Conservation (phyloP, 1,284 basidiomycete genomes). For the Cutaneotrichosporon curvatum region DNA sequence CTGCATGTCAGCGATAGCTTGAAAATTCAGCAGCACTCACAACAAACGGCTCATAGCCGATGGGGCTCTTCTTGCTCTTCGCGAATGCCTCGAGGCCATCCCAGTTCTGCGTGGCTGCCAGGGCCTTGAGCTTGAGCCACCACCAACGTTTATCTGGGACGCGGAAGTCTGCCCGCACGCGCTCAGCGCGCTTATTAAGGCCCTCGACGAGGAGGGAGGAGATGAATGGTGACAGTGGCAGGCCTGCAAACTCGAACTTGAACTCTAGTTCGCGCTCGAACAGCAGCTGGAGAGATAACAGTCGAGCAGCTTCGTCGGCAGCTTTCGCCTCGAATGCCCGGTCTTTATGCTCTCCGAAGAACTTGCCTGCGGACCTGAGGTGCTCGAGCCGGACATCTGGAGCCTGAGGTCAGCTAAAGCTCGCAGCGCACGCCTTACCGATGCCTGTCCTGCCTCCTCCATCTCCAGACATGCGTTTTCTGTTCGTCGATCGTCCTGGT, state of each 20-base stretch:
- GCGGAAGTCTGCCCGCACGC: constrained; percentile 75
- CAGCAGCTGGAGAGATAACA: constrained; percentile 73
- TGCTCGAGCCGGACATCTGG: constrained; percentile 61
- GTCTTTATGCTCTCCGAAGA: constrained; percentile 91
- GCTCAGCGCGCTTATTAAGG: constrained; percentile 77
- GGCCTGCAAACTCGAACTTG: constrained; percentile 66
- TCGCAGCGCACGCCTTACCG: constrained; percentile 46
- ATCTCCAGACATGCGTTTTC: constrained; percentile 82
- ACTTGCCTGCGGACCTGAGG: constrained; percentile 77
- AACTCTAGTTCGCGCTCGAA: constrained; percentile 79
- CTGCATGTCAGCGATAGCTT: constrained; percentile 14
- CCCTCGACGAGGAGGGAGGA: constrained; percentile 65
- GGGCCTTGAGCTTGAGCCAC: constrained; percentile 78
- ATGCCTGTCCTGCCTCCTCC: constrained; percentile 65
- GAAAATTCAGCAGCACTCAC: constrained; percentile 48
- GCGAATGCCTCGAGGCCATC: constrained; percentile 75
- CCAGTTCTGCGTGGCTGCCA: constrained; percentile 72
- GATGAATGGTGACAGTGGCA: constrained; percentile 78
- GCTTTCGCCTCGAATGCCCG: constrained; percentile 85
- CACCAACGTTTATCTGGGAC: constrained; percentile 92
- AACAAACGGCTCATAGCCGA: constrained; percentile 91
- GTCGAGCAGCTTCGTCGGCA: constrained; percentile 74
- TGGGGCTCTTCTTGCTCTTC: constrained; percentile 79
- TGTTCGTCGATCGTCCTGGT: constrained; percentile 89
- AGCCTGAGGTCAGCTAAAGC: constrained; percentile 51